phyloP scores from a whole-genome alignment of 2,329 filamentous ascomycete species.

The Arthrobotrys musiformis region DNA sequence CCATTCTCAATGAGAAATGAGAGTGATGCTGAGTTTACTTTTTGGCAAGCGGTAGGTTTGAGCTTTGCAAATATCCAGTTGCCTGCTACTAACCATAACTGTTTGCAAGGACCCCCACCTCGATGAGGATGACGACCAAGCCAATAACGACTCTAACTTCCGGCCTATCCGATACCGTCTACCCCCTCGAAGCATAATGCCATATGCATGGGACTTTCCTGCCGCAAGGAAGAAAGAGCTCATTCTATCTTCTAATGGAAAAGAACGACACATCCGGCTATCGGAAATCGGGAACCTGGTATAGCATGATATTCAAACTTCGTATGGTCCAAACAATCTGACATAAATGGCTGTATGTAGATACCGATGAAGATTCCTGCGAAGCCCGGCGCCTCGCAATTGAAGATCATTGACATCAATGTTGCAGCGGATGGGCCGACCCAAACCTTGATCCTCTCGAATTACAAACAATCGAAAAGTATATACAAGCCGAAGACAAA shows the following conservation, averaged over 20 bases:
- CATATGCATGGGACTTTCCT: slow-evolving; percentile 98
- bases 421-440: slow-evolving; percentile 95
- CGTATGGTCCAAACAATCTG: not conserved
- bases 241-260: slow-evolving; percentile 79
- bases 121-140: slow-evolving; percentile 84
- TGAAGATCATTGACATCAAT: slow-evolving; percentile 95
- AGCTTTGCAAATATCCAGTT: not conserved
- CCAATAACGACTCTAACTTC: slow-evolving; percentile 82
- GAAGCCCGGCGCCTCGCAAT: slow-evolving; percentile 70
- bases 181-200: slow-evolving; percentile 96
- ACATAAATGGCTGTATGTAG: slow-evolving; percentile 21
- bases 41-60: slow-evolving; percentile 78
- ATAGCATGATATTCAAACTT: not conserved
- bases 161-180: slow-evolving; percentile 90
- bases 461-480: slow-evolving; percentile 92
- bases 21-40: slow-evolving; percentile 94
- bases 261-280: slow-evolving; percentile 90
- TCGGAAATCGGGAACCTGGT: slow-evolving; percentile 96
- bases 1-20: slow-evolving; percentile 99
- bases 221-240: slow-evolving; percentile 96
- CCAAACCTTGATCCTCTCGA: slow-evolving; percentile 91
- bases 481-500: slow-evolving; percentile 78
- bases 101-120: slow-evolving; percentile 76
- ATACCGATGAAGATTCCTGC: slow-evolving; percentile 83
- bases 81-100: not conserved